Evolutionary conservation across 139 green algal genomes (phyloP), one percentile per base, ranked within the genome.

Genomic region (Medakamo hakoo): DNA sequence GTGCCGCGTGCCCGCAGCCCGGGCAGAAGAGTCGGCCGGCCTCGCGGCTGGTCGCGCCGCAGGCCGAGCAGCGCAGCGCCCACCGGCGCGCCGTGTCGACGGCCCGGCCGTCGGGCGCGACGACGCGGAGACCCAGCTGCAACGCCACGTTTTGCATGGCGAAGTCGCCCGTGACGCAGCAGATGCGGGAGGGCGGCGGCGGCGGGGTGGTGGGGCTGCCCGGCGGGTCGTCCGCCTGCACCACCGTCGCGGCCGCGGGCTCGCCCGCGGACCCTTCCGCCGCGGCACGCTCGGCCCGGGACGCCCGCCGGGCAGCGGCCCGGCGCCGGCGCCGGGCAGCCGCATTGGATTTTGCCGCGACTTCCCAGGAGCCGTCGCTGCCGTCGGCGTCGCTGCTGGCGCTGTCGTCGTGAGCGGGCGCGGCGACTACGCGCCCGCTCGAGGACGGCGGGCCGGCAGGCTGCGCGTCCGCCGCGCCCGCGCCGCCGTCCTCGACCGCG

Each of bases 131-230:
- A 20, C 87, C 87, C 86, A 95, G 93, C 80, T 95, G 87, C 69
- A 96, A 69, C 55, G 76, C 56, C 66, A 98, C 91, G 68, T 98
- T 98, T 78, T 98, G 91, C 90, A 98, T 98, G 1, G 90, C 80
- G 67, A 91, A 98, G 68, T 98, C 91, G 2, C 75, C 88, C 19
- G 91, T 98, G 21, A 95, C 63, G 30, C 25, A 73, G 29, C 74
- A 70, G 27, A 97, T 75, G n/a, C 57, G 68, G 55, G 67, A 81
- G 30, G n/a, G n/a, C n/a, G n/a, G 27, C 62, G 4, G 29, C 30
- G 23, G 4, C 30, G 16, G 59, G 59, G 25, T 63, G 32, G 26
- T 58, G n/a, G 49, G 23, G 40, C 29, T 31, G 20, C n/a, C 64
- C 25, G 55, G 68, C 24, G 61, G 32, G 55, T 59, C 30, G 30